Evolutionary conservation across 2,329 filamentous ascomycete species (phyloP).

Genomic region (Colletotrichum cuscutae): DNA sequence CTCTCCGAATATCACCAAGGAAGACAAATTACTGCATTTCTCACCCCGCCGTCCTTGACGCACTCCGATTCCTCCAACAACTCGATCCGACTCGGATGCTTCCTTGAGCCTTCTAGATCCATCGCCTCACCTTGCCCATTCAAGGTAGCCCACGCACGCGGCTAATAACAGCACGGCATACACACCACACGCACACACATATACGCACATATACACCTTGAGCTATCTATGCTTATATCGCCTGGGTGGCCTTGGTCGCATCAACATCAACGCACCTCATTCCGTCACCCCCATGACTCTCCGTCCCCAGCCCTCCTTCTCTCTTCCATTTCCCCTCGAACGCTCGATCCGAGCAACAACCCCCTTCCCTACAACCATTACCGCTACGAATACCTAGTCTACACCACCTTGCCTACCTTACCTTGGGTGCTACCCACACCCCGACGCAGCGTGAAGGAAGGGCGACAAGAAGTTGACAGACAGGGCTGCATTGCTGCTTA

Average conservation of each 20-base stretch:
- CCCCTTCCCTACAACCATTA: neutral
- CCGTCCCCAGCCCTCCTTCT: neutral
- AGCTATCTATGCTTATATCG: neutral
- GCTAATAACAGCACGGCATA: neutral
- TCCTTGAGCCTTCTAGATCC: neutral
- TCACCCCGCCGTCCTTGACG: neutral
- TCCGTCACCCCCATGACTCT: neutral
- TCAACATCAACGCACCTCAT: neutral
- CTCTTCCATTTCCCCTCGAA: conserved; percentile 4
- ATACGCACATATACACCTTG: neutral
- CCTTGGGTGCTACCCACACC: neutral
- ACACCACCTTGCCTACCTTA: neutral
- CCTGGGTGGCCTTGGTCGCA: conserved; percentile 4
- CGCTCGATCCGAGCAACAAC: conserved; percentile 16
- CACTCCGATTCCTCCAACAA: neutral
- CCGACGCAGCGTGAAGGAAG: neutral
- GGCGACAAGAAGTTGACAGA: conserved; percentile 10
- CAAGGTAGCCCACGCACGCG: neutral
- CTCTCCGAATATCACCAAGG: neutral
- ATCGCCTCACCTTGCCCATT: neutral
- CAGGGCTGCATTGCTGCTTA: conserved; percentile 28
- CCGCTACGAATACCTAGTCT: neutral
- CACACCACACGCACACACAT: neutral
- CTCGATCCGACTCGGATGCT: neutral
- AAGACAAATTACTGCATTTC: neutral